Conservation (phyloP, 768 basidiomycete species). For the Mycena crocata region DNA sequence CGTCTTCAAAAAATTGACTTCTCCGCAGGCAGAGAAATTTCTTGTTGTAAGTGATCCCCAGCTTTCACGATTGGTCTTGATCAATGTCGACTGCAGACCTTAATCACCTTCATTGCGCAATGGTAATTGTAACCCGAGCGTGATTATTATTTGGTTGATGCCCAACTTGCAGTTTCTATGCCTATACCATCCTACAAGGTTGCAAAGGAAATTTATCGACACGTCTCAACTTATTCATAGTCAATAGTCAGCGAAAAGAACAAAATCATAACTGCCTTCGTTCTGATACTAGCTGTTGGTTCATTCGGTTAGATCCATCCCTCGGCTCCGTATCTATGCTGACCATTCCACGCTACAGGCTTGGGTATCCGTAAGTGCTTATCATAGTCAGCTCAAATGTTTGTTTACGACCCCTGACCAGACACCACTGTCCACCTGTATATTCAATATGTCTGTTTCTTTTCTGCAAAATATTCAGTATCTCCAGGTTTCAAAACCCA, state of each 20-base stretch:
- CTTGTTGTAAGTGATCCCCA: slow-evolving; percentile 9
- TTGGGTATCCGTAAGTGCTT: slow-evolving; percentile 19
- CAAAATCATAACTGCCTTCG: slow-evolving; percentile 7
- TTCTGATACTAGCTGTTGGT: slow-evolving; percentile 15
- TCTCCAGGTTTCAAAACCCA: slow-evolving; percentile 19
- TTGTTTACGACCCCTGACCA: background rate
- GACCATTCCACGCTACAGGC: background rate
- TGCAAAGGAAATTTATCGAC: background rate
- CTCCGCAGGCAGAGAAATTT: slow-evolving; percentile 19
- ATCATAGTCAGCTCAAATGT: background rate
- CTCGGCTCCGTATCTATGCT: background rate
- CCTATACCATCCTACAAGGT: slow-evolving; percentile 25
- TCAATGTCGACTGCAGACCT: background rate
- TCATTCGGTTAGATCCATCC: slow-evolving; percentile 8
- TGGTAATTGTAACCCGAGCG: background rate
- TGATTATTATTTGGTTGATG: background rate
- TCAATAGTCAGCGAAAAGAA: slow-evolving; percentile 7
- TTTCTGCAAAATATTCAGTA: background rate
- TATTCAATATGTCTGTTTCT: background rate
- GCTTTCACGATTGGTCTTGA: background rate
- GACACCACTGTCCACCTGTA: slow-evolving; percentile 30
- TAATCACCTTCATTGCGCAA: slow-evolving; percentile 25
- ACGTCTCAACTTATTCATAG: background rate
- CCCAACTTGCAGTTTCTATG: slow-evolving; percentile 11
- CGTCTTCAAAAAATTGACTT: background rate